Percentiles rank a stretch among this genome's conserved stretches.
These are phyloP conservation scores for Calycina herbarum DNA, from an alignment of 2,329 filamentous ascomycete genomes.

Conservation along the genomic window DNA sequence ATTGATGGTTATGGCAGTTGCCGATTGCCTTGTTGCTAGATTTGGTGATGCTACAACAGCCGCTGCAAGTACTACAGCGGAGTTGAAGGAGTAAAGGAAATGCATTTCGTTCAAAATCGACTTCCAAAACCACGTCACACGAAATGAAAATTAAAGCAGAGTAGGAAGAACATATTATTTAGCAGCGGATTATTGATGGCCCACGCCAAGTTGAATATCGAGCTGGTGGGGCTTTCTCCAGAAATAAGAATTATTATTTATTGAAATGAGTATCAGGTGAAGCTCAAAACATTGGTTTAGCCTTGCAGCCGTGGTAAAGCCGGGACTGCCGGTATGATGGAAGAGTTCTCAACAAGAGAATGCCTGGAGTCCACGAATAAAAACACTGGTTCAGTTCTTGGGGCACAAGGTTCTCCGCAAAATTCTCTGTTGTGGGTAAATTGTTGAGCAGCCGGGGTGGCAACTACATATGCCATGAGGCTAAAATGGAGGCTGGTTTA, in stretches of 20 bases:
- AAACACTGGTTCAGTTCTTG: background rate
- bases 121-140: background rate
- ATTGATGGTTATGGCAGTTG: slow-evolving; percentile 30
- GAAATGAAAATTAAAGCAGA: too few relatives aligned
- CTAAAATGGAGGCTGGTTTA: slow-evolving; percentile 7
- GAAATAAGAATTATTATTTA: background rate
- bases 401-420: slow-evolving; percentile 13
- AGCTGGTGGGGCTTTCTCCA: slow-evolving; percentile 7
- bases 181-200: background rate
- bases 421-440: slow-evolving; percentile 7
- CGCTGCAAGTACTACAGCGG: background rate
- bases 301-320: background rate
- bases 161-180: background rate
- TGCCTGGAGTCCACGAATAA: background rate
- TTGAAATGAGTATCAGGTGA: background rate
- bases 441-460: slow-evolving; percentile 3
- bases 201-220: slow-evolving; percentile 3
- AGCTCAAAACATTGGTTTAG: background rate
- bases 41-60: background rate
- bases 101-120: background rate
- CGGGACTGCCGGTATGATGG: background rate
- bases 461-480: background rate
- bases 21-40: slow-evolving; percentile 6
- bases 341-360: background rate
- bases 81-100: background rate